Evolutionary conservation across 495 filamentous ascomycete species (phyloP), one percentile per base, ranked within the genome.

Genomic region (Sabuloglossum arenarium): DNA sequence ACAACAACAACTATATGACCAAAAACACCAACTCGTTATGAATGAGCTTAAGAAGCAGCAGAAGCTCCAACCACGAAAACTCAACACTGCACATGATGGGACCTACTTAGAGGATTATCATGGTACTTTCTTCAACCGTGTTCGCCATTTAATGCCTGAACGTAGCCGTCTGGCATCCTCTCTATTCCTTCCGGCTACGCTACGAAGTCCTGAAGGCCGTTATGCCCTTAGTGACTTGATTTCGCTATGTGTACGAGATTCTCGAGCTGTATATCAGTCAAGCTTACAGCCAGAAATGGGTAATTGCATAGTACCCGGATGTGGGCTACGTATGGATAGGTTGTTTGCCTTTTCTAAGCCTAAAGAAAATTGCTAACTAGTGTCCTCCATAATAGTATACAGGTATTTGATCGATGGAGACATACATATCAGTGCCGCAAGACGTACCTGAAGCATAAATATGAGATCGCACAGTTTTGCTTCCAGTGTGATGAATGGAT

Each of bases 401-500:
- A 45, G 31, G 59, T 56, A 39, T 14, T 54, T 55, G 14, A 53
- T 28, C 2, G 50, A 34, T 53, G 21, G 50, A 34, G 14, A 53
- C 50, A 53, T 53, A 28, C 31, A 30, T 53, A 53, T 23, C 50
- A 21, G 12, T 53, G 21, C 50, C 23, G 14, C 31, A 53, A 53
- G 50, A 34, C 49, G 47, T 28, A 58, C 19, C 55, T 60, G 49
- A 45, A 42, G 47, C 56, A 55, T 31, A 59, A 23, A 43, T 55
- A 54, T 31, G 45, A 50, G 25, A 60, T 58, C 39, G 62, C 55
- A 14, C 30, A 64, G 57, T 51, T 63, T 10, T 63, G 59, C 47
- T 62, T 65, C 54, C 28, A 61, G 23, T 65, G 60, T 32, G 54
- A 63, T 54, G 28, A 63, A 30, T 65, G 60, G 63, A 61, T 62